Conservation (phyloP, 2,329 filamentous ascomycete genomes). For the Cercospora janseana region DNA sequence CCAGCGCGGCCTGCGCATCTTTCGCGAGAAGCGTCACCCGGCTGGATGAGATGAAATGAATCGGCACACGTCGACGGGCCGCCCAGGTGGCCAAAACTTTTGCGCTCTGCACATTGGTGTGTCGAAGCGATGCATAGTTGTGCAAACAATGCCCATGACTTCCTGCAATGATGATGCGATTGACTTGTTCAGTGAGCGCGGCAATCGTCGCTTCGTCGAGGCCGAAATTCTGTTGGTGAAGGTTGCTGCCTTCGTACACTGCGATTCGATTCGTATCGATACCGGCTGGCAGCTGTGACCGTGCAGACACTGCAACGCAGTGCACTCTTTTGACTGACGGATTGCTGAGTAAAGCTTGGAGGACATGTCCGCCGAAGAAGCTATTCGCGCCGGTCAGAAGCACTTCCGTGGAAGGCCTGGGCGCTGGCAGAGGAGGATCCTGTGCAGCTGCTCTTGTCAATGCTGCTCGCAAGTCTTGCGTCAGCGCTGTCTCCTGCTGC, state of each 20-base stretch:
- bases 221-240: constrained; percentile 38
- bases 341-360: constrained; percentile 40
- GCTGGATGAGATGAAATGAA: constrained; percentile 28
- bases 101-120: constrained; percentile 29
- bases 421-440: background rate
- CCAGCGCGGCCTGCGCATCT: constrained; percentile 13
- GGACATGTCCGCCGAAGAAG: constrained; percentile 44
- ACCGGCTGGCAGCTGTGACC: constrained; percentile 24
- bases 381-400: constrained; percentile 45
- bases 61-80: constrained; percentile 19
- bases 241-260: constrained; percentile 21
- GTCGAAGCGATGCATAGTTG: constrained; percentile 31
- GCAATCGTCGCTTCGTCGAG: constrained; percentile 36
- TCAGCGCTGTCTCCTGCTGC: constrained; percentile 40
- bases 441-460: background rate
- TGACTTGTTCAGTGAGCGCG: constrained; percentile 35
- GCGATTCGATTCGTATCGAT: constrained; percentile 41
- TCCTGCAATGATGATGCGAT: constrained; percentile 36
- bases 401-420: constrained; percentile 10
- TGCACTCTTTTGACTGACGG: constrained; percentile 41
- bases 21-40: constrained; percentile 20
- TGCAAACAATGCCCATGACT: constrained; percentile 32
- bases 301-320: constrained; percentile 45
- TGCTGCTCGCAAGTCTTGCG: constrained; percentile 12
- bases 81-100: constrained; percentile 14